Evolutionary conservation across 306 rosid species (phyloP).

Genomic region (Quercus robur): DNA sequence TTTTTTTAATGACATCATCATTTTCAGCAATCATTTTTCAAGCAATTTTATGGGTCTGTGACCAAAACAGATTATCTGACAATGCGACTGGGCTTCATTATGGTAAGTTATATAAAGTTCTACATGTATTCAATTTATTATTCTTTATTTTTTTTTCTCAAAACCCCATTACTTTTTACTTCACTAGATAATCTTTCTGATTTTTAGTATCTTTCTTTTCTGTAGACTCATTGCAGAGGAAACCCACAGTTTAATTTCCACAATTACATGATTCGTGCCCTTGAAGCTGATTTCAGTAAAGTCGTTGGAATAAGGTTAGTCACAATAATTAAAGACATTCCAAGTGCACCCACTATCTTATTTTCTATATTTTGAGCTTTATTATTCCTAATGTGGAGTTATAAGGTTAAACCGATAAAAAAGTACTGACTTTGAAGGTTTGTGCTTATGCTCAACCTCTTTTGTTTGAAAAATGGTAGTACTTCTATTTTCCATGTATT

Average conservation of each 20-base stretch:
- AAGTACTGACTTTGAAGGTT: too few relatives aligned
- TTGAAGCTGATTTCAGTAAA: slow-evolving; percentile 34
- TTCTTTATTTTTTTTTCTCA: not conserved
- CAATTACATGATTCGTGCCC: slow-evolving; percentile 36
- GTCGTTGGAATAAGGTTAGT: slow-evolving; percentile 37
- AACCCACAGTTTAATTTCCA: slow-evolving; percentile 33
- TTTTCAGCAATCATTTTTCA: slow-evolving; percentile 30
- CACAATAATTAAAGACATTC: not conserved
- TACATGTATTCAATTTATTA: not conserved
- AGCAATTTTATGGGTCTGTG: slow-evolving; percentile 35
- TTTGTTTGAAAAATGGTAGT: not conserved
- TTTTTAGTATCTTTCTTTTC: not conserved
- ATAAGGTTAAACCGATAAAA: not conserved
- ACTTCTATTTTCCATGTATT: not conserved
- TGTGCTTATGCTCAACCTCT: too few relatives aligned
- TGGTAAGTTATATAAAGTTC: slow-evolving; percentile 6
- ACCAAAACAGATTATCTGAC: slow-evolving; percentile 33
- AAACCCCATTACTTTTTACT: not conserved
- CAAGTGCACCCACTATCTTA: not conserved
- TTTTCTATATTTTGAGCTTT: not conserved
- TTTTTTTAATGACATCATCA: not conserved
- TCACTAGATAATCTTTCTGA: not conserved
- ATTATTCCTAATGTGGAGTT: not conserved
- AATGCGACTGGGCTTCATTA: slow-evolving; percentile 34
- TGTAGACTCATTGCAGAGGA: slow-evolving; percentile 29